Percentiles rank a stretch among this genome's conserved stretches.
These are phyloP conservation scores for Macrophomina phaseolina DNA, from an alignment of 2,329 filamentous ascomycete genomes.

Conservation along the genomic window DNA sequence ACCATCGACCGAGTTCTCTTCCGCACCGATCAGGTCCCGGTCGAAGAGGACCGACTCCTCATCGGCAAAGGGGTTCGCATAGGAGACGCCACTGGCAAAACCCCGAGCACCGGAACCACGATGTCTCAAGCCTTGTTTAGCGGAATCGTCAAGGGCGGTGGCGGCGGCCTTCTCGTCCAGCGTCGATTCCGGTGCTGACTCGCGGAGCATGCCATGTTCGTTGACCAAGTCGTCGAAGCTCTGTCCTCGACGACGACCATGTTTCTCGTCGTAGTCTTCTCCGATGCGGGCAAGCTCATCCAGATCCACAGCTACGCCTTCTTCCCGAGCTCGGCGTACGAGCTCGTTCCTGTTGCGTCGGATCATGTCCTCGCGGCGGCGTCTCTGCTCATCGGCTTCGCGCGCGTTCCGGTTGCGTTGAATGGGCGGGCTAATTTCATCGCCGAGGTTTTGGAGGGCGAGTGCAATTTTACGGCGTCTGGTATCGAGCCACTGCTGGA, in stretches of 20 bases:
- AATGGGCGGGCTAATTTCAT: slow-evolving; percentile 53
- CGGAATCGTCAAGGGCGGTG: slow-evolving; percentile 31
- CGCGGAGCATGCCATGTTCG: slow-evolving; percentile 45
- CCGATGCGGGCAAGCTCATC: slow-evolving; percentile 47
- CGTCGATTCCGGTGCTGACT: slow-evolving; percentile 25
- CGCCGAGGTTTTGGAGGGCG: slow-evolving; percentile 63
- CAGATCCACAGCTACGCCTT: slow-evolving; percentile 49
- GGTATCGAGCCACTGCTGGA: slow-evolving; percentile 66
- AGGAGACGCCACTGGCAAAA: slow-evolving; percentile 48
- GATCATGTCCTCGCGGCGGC: slow-evolving; percentile 40
- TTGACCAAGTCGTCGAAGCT: slow-evolving; percentile 51
- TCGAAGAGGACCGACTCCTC: slow-evolving; percentile 52
- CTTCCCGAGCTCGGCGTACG: slow-evolving; percentile 43
- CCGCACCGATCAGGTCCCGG: slow-evolving; percentile 39
- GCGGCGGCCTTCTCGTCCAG: slow-evolving; percentile 31
- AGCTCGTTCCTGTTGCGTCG: slow-evolving; percentile 43
- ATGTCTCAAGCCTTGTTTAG: slow-evolving; percentile 32
- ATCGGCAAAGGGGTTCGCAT: slow-evolving; percentile 54
- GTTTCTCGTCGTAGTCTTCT: slow-evolving; percentile 26
- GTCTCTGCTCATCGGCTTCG: slow-evolving; percentile 41
- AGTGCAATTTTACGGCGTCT: slow-evolving; percentile 66
- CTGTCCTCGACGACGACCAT: slow-evolving; percentile 30
- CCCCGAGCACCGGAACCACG: slow-evolving; percentile 30
- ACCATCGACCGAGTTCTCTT: slow-evolving; percentile 28
- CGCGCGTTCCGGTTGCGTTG: slow-evolving; percentile 7